phyloP scores from a whole-genome alignment of 2,329 filamentous ascomycete genomes.

The Botrytis aclada region DNA sequence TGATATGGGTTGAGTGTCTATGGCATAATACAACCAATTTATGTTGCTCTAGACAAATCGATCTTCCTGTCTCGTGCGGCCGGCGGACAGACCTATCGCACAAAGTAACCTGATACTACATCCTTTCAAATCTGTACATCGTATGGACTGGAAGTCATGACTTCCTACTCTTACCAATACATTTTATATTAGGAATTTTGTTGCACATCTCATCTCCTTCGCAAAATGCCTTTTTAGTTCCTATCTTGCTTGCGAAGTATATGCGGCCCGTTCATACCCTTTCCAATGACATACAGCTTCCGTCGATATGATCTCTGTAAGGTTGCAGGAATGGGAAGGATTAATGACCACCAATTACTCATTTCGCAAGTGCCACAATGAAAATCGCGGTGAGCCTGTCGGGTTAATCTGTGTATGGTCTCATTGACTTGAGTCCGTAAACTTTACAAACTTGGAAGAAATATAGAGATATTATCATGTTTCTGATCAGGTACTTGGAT shows the following conservation, averaged over 20 bases:
- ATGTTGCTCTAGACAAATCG: background rate
- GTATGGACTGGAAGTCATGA: background rate
- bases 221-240: conserved; percentile 15
- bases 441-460: background rate
- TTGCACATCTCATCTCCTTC: conserved; percentile 13
- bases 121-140: background rate
- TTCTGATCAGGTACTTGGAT: background rate
- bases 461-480: background rate
- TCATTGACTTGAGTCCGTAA: background rate
- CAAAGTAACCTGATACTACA: background rate
- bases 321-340: background rate
- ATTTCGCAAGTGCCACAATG: background rate
- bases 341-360: background rate
- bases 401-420: background rate
- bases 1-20: background rate
- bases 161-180: background rate
- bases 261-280: background rate
- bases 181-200: background rate
- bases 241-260: background rate
- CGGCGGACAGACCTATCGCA: background rate
- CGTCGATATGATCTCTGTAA: background rate
- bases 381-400: background rate
- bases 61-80: background rate
- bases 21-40: background rate
- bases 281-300: background rate